Evolutionary conservation across 2,329 filamentous ascomycete species (phyloP), one percentile per base, ranked within the genome.

Genomic region (Trichoderma gracile): DNA sequence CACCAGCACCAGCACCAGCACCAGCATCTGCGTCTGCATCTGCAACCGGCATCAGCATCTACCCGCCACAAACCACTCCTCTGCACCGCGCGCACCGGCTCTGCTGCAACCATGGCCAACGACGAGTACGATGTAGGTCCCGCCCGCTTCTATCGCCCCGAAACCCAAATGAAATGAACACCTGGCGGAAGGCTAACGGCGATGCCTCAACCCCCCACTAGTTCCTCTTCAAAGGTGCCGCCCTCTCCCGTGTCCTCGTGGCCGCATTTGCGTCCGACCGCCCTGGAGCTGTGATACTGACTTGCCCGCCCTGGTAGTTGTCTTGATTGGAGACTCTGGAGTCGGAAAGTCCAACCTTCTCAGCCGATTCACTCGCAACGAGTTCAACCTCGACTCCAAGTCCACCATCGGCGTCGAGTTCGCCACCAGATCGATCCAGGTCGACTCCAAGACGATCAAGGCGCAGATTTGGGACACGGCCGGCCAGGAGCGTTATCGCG

Each of bases 391-490:
- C 71, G 95, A 99, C 82, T 96, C 94, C 79, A 98, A 99, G 88
- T 98, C 95, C 69, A 99, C 95, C 73, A 99, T 99, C 81, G 95
- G 95, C 74, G 95, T 99, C 79, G 95, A 99, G 82, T 99, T 99
- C 78, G 95, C 96, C 73, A 99, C 95, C 72, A 89, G 95, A 69
- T 97, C 93, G 71, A 99, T 99, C 78, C 94, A 98, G 81, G 95
- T 99, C 75, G 95, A 99, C 81, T 91, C 91, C 76, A 99, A 99
- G 87, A 99, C 95, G 69, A 99, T 99, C 88, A 99, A 99, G 86
- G 95, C 95, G 73, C 95, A 99, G 84, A 99, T 99, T 75, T 99
- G 96, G 95, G 95, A 99, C 84, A 99, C 95, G 66, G 95, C 95
- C 71, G 95, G 95, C 71, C 95, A 99, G 83, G 95, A 99, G 82